Conservation (phyloP, 2,329 filamentous ascomycete species). For the Thelonectria rubi region DNA sequence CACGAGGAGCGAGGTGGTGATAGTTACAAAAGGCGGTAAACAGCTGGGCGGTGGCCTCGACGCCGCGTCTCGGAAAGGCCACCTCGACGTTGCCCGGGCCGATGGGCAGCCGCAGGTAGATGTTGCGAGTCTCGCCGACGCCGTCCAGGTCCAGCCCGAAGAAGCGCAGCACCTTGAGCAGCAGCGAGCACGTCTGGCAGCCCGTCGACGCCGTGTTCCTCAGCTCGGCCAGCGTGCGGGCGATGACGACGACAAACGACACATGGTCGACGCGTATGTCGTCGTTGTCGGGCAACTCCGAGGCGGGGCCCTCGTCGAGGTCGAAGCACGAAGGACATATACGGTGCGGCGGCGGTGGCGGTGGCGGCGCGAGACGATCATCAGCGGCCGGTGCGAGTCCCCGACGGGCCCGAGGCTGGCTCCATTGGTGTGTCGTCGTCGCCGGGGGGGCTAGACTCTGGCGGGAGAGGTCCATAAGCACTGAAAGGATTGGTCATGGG, state of each 20-base stretch:
- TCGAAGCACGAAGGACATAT: background rate
- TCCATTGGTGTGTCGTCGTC: background rate
- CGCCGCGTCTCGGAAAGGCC: background rate
- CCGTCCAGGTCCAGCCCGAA: constrained; percentile 4
- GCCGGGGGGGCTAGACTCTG: background rate
- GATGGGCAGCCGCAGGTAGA: constrained; percentile 23
- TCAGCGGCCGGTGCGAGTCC: background rate
- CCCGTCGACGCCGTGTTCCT: background rate
- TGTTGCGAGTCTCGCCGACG: background rate
- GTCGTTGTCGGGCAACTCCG: background rate
- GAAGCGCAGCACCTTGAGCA: constrained; percentile 19
- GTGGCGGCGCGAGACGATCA: too few relatives aligned
- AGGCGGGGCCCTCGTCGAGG: background rate
- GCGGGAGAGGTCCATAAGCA: background rate
- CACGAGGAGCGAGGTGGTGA: rapidly evolving
- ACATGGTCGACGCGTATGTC: background rate
- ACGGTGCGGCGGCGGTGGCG: background rate
- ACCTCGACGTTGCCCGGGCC: constrained; percentile 29
- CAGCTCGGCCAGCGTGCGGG: background rate
- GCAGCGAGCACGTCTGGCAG: constrained; percentile 22
- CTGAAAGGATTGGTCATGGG: background rate
- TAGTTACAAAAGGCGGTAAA: constrained; percentile 24
- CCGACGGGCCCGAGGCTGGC: background rate
- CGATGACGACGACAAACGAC: background rate
- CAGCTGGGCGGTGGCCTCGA: constrained; percentile 17